Evolutionary conservation across 352 stramenopile genomes (phyloP).

Genomic region (Globisporangium uncinulatum): DNA sequence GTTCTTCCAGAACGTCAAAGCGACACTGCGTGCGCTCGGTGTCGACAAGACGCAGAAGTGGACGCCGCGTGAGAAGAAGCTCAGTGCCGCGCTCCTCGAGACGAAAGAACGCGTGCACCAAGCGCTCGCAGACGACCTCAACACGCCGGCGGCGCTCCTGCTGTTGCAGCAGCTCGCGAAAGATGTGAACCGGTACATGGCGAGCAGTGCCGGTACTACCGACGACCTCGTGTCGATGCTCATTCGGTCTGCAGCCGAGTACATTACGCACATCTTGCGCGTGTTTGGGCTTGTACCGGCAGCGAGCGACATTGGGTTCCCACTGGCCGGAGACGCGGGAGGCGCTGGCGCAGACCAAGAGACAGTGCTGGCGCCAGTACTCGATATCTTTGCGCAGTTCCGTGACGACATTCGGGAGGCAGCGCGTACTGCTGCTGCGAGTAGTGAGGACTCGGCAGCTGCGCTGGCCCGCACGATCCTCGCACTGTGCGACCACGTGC

Average conservation of each 20-base stretch:
- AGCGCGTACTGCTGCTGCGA: conserved; percentile 41
- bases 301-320: conserved; percentile 80
- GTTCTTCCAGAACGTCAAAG: conserved; percentile 95
- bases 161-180: conserved; percentile 76
- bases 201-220: conserved; percentile 23
- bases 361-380: conserved; percentile 72
- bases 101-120: conserved; percentile 78
- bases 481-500: conserved; percentile 80
- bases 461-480: conserved; percentile 67
- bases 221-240: conserved; percentile 66
- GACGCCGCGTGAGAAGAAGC: conserved; percentile 62
- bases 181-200: conserved; percentile 82
- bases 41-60: conserved; percentile 81
- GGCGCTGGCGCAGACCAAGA: conserved; percentile 50
- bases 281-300: conserved; percentile 77
- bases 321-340: conserved; percentile 30
- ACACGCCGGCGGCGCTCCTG: conserved; percentile 81
- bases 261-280: conserved; percentile 85
- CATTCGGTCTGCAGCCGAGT: conserved; percentile 77
- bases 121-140: conserved; percentile 87
- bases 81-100: conserved; percentile 59
- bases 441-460: conserved; percentile 15
- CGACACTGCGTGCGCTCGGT: conserved; percentile 64
- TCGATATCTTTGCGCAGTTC: conserved; percentile 90
- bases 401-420: conserved; percentile 76